phyloP scores from a whole-genome alignment of 2,329 filamentous ascomycete species.

The Diplodia sapinea region DNA sequence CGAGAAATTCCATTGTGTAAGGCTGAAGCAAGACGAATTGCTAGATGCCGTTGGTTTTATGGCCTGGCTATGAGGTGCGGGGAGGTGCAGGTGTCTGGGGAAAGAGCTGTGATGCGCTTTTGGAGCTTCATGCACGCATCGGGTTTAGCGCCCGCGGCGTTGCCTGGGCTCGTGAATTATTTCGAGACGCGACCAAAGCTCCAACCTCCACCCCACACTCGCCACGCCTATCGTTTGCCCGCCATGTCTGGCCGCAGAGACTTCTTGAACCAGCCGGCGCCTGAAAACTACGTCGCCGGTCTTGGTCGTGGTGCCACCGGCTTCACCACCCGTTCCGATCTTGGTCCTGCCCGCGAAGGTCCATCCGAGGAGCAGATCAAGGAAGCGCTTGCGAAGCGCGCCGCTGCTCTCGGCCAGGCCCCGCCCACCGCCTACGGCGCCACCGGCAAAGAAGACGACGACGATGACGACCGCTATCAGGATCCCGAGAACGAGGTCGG shows the following conservation, averaged over 20 bases:
- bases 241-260: conserved; percentile 73
- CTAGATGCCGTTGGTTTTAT: background rate
- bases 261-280: conserved; percentile 80
- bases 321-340: conserved; percentile 95
- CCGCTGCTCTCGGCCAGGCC: conserved; percentile 77
- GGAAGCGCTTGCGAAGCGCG: conserved; percentile 92
- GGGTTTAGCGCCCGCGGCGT: conserved; percentile 12
- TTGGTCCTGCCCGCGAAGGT: conserved; percentile 92
- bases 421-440: conserved; percentile 76
- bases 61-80: background rate
- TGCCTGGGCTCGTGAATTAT: conserved; percentile 18
- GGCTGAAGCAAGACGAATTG: background rate
- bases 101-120: background rate
- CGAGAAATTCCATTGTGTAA: background rate
- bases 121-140: conserved; percentile 4
- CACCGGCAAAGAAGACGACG: conserved; percentile 70
- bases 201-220: conserved; percentile 16
- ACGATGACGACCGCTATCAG: conserved; percentile 82
- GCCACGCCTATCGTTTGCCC: background rate
- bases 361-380: conserved; percentile 98
- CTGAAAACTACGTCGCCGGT: conserved; percentile 78
- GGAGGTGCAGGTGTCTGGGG: background rate
- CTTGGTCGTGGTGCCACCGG: conserved; percentile 96
- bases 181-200: conserved; percentile 17
- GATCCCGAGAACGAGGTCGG: conserved; percentile 98